Conservation (phyloP, 805 yeast genomes). For the Yarrowia sp. region DNA sequence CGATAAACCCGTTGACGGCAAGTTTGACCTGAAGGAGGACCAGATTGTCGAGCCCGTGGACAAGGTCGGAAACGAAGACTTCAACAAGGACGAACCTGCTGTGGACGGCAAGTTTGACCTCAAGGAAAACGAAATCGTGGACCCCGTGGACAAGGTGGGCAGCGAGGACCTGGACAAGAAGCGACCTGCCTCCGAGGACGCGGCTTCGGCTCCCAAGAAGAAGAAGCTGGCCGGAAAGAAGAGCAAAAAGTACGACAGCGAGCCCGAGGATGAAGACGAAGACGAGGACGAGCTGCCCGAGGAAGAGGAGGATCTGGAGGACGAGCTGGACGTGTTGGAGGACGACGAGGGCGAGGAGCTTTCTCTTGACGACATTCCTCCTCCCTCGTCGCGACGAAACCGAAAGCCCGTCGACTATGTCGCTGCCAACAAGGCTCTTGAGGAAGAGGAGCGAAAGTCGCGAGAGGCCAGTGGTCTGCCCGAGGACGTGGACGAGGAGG, state of each 20-base stretch:
- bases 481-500: constrained; percentile 48
- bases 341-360: constrained; percentile 80
- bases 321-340: constrained; percentile 58
- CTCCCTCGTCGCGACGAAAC: constrained; percentile 70
- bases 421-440: constrained; percentile 72
- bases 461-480: constrained; percentile 35
- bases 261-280: constrained; percentile 48
- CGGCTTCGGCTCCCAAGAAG: constrained; percentile 8
- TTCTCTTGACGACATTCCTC: constrained; percentile 73
- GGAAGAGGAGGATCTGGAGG: constrained; percentile 39
- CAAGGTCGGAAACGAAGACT: not conserved
- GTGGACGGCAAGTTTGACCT: constrained; percentile 4
- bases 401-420: constrained; percentile 81
- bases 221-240: constrained; percentile 31
- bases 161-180: not conserved
- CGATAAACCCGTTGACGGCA: not conserved
- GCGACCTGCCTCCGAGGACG: not conserved
- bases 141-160: not conserved
- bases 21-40: not conserved
- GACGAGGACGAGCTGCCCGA: constrained; percentile 37
- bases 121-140: not conserved
- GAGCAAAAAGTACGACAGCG: constrained; percentile 45
- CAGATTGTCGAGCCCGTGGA: not conserved
- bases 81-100: not conserved
- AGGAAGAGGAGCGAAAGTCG: constrained; percentile 46